Evolutionary conservation across 192 early-diverging fungal species (phyloP).

Genomic region (Coemansia sp.): DNA sequence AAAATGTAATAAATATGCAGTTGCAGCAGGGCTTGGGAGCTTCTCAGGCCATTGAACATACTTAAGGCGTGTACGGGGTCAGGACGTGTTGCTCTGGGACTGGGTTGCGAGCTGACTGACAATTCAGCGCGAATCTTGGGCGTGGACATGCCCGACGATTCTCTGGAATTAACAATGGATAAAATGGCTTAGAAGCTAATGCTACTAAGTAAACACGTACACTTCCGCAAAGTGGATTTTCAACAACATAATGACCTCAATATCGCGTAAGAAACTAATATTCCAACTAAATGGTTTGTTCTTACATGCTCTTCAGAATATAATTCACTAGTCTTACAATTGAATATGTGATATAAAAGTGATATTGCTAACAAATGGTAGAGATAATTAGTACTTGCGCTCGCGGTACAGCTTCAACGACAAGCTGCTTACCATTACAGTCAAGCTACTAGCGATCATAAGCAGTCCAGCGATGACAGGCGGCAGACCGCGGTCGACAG

Average conservation of each 20-base stretch:
- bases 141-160: constrained; percentile 68
- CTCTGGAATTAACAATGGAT: constrained; percentile 63
- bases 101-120: constrained; percentile 63
- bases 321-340: not conserved
- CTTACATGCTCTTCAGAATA: too few relatives aligned
- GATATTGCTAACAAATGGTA: not conserved
- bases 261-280: too few relatives aligned
- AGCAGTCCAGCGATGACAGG: constrained; percentile 87
- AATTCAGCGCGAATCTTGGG: constrained; percentile 57
- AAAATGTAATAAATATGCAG: too few relatives aligned
- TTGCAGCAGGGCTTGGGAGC: too few relatives aligned
- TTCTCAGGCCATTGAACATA: constrained; percentile 58
- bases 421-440: constrained; percentile 82
- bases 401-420: constrained; percentile 63
- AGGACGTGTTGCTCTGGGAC: constrained; percentile 77
- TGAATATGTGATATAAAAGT: not conserved
- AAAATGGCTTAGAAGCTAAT: constrained; percentile 52
- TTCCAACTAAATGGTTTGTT: too few relatives aligned
- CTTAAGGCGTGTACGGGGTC: constrained; percentile 88
- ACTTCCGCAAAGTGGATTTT: constrained; percentile 45
- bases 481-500: constrained; percentile 60
- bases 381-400: constrained; percentile 23
- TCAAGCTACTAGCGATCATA: constrained; percentile 87
- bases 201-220: constrained; percentile 4
- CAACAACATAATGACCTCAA: constrained; percentile 4